These are phyloP conservation scores for Argentina anserina DNA, from an alignment of 306 rosid genomes.

Conservation along the genomic window DNA sequence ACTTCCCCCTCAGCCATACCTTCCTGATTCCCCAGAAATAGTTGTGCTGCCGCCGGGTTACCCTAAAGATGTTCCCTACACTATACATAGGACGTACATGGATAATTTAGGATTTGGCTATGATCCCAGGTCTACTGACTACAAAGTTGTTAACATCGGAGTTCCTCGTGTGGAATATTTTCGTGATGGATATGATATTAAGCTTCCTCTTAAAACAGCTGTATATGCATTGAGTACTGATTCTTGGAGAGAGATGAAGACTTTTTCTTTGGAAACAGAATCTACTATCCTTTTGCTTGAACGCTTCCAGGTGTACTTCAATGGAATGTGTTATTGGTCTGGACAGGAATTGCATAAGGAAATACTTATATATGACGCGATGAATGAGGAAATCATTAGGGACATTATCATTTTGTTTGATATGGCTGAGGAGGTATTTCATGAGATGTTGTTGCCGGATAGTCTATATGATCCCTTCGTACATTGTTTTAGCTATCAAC, in stretches of 20 bases:
- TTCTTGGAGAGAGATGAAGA: background rate
- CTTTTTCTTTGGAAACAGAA: background rate
- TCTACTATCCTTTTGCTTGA: background rate
- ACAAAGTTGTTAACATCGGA: background rate
- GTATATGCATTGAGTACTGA: background rate
- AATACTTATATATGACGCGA: background rate
- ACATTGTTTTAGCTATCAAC: too few relatives aligned
- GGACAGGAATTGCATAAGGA: background rate
- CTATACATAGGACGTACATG: background rate
- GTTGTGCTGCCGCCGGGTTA: background rate
- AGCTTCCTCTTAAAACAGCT: background rate
- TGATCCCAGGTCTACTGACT: background rate
- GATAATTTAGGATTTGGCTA: background rate
- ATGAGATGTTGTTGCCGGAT: background rate
- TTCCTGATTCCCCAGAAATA: background rate
- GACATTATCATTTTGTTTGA: background rate
- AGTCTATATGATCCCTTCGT: background rate
- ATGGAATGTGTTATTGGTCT: background rate
- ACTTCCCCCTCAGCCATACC: background rate
- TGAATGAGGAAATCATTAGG: background rate
- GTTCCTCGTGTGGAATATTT: background rate
- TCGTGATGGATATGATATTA: background rate
- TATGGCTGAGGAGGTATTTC: background rate
- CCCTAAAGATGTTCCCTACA: background rate
- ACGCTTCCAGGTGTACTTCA: background rate